These are phyloP conservation scores for Entomortierella parvispora DNA, from an alignment of 192 early-diverging fungal genomes.

Conservation along the genomic window DNA sequence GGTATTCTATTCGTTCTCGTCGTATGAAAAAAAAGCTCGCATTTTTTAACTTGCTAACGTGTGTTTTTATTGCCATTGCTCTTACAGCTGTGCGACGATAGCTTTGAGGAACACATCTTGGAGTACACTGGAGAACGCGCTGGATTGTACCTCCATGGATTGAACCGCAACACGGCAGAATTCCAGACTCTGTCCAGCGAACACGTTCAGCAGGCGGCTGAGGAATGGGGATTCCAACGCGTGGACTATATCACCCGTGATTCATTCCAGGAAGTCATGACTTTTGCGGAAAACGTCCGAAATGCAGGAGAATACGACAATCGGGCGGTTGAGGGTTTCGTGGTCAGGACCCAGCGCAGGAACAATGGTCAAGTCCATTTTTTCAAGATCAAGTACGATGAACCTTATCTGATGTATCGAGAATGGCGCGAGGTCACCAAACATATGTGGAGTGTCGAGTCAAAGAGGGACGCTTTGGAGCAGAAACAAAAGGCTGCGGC, in stretches of 20 bases:
- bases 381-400: constrained; percentile 97
- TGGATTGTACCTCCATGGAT: constrained; percentile 92
- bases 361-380: constrained; percentile 49
- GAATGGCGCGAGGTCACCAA: constrained; percentile 97
- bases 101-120: constrained; percentile 95
- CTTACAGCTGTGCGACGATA: constrained; percentile 89
- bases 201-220: constrained; percentile 70
- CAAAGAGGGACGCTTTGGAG: constrained; percentile 30
- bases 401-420: constrained; percentile 93
- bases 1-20: constrained; percentile 46
- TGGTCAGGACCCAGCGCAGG: constrained; percentile 76
- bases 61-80: not conserved
- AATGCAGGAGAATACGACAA: constrained; percentile 72
- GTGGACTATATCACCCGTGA: constrained; percentile 66
- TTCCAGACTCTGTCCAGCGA: constrained; percentile 78
- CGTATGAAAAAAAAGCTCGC: not conserved
- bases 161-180: constrained; percentile 82
- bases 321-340: constrained; percentile 90
- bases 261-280: constrained; percentile 68
- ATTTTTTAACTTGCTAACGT: not conserved
- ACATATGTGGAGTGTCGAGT: constrained; percentile 51
- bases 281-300: constrained; percentile 74
- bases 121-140: constrained; percentile 80
- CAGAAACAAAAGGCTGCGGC: not conserved
- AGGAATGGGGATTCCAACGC: constrained; percentile 76